Percentiles rank a stretch among this genome's conserved stretches.
These are phyloP conservation scores for Candida arabinofermentans DNA, from an alignment of 805 yeast species.

Conservation along the genomic window DNA sequence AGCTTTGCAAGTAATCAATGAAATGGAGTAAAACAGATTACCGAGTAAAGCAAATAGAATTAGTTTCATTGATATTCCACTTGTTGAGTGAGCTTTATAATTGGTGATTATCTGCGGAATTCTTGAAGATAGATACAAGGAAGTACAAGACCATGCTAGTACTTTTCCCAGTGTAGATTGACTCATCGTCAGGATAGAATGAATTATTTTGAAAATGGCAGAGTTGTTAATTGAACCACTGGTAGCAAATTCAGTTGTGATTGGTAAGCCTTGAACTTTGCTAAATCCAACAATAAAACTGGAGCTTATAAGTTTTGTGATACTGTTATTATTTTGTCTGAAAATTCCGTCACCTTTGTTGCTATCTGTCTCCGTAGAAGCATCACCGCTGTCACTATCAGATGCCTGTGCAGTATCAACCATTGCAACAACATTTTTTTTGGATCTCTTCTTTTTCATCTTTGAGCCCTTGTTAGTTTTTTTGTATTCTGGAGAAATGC, in stretches of 20 bases:
- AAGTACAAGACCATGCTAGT: conserved; percentile 51
- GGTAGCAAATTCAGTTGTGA: conserved; percentile 4
- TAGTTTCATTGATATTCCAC: conserved; percentile 47
- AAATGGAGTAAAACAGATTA: conserved; percentile 45
- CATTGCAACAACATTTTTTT: not conserved
- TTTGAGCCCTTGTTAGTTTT: not conserved
- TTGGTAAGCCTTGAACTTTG: conserved; percentile 25
- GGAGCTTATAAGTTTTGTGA: conserved; percentile 23
- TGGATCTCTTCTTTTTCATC: not conserved
- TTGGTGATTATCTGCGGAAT: conserved; percentile 50
- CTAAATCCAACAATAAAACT: conserved; percentile 29
- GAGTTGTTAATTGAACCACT: conserved; percentile 18
- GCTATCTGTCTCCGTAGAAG: not conserved
- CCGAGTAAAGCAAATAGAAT: conserved; percentile 48
- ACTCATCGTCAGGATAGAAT: conserved; percentile 13
- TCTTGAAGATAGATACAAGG: conserved; percentile 45
- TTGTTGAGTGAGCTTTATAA: conserved; percentile 41
- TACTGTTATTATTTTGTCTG: conserved; percentile 10
- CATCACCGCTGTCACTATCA: not conserved
- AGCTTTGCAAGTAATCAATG: conserved; percentile 41
- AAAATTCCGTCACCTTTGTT: conserved; percentile 1
- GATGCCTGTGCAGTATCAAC: conserved; percentile 2
- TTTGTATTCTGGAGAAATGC: conserved; percentile 3
- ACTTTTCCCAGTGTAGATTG: conserved; percentile 22
- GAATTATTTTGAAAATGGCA: conserved; percentile 16